These are phyloP conservation scores for Codiaeum variegatum DNA, from an alignment of 441 rosid genomes.

Conservation along the genomic window DNA sequence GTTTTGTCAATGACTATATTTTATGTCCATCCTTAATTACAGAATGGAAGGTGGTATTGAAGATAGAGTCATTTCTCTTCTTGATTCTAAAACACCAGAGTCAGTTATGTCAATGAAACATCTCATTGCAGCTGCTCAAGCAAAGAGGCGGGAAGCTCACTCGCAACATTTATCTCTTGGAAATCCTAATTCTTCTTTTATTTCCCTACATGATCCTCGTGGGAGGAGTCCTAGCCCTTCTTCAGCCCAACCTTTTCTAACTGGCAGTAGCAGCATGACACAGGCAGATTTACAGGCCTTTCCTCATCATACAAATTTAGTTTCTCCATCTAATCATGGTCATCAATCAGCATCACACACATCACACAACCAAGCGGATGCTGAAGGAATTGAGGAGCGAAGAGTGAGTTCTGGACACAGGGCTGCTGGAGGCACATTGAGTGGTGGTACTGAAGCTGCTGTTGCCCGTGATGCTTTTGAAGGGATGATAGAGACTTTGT, in stretches of 20 bases:
- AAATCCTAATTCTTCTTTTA: slow-evolving; percentile 43
- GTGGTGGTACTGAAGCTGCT: slow-evolving; percentile 96
- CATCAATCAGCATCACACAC: slow-evolving; percentile 39
- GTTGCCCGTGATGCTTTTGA: slow-evolving; percentile 99
- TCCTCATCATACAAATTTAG: slow-evolving; percentile 33
- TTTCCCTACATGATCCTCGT: slow-evolving; percentile 42
- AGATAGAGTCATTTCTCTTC: slow-evolving; percentile 39
- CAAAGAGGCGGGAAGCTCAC: slow-evolving; percentile 86
- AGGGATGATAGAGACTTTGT: slow-evolving; percentile 98
- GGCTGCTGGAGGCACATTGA: slow-evolving; percentile 71
- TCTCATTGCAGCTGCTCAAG: slow-evolving; percentile 98
- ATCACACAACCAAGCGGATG: slow-evolving; percentile 42
- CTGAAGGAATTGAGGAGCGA: slow-evolving; percentile 73
- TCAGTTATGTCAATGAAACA: slow-evolving; percentile 75
- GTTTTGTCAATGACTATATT: slow-evolving; percentile 16
- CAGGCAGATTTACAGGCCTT: slow-evolving; percentile 44
- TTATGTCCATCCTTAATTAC: slow-evolving; percentile 23
- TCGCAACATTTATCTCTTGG: slow-evolving; percentile 50
- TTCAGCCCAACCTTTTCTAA: slow-evolving; percentile 41
- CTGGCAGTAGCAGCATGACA: slow-evolving; percentile 34
- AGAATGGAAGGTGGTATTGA: slow-evolving; percentile 54
- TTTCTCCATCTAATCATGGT: slow-evolving; percentile 60
- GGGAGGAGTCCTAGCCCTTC: slow-evolving; percentile 60
- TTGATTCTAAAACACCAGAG: slow-evolving; percentile 57
- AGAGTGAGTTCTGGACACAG: slow-evolving; percentile 65